These are phyloP conservation scores for Corymbia calophylla DNA, from an alignment of 441 rosid species.

Conservation along the genomic window DNA sequence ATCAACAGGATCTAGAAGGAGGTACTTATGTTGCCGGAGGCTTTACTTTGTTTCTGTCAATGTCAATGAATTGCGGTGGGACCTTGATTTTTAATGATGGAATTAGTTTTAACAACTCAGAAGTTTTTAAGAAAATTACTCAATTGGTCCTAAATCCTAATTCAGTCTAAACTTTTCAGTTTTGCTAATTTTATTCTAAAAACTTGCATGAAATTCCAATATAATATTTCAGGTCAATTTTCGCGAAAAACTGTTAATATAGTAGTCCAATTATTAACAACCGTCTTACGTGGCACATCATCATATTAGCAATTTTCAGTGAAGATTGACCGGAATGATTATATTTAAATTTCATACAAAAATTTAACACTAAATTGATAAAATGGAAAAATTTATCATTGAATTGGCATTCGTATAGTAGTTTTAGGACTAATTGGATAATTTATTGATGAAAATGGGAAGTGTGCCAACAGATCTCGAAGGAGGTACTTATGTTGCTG, in stretches of 20 bases:
- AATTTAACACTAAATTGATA: accelerated
- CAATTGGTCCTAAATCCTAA: background rate
- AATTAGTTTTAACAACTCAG: background rate
- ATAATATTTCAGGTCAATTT: accelerated
- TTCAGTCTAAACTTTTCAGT: background rate
- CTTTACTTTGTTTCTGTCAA: background rate
- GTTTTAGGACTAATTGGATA: background rate
- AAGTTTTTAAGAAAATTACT: background rate
- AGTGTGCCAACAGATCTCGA: background rate
- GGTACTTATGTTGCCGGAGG: background rate
- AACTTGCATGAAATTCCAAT: accelerated
- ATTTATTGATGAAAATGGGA: accelerated
- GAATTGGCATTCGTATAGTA: accelerated
- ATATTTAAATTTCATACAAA: accelerated
- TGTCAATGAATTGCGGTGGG: background rate
- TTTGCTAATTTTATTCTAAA: background rate
- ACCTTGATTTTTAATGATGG: background rate
- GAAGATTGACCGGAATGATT: accelerated
- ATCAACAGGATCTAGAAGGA: background rate
- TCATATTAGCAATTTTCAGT: accelerated
- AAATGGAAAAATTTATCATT: background rate
- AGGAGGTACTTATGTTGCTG: background rate
- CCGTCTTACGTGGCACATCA: accelerated
- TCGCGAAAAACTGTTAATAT: accelerated
- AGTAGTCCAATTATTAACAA: accelerated